Evolutionary conservation across 1,139 yeast species (phyloP), one percentile per base, ranked within the genome.

Genomic region (Hanseniaspora gamundiae): DNA sequence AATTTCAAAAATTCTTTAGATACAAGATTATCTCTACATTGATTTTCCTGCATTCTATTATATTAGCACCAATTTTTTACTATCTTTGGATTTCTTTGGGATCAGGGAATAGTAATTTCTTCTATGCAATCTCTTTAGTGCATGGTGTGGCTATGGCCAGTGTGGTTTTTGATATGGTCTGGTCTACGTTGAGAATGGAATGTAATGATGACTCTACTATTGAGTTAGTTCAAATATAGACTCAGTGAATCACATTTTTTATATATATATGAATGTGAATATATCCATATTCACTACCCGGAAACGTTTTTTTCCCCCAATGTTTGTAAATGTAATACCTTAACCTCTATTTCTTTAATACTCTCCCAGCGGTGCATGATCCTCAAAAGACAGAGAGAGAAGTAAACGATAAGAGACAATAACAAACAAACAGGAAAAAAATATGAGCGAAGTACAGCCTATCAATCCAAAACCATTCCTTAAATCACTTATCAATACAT

Each of bases 31-130:
- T 73, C 5, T 66, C 73, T 5, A 58, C 62, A 2, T 55, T 76
- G 41, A 63, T 73, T 11, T 59, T 75, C 43, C 50, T 74, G 9
- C 77, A 74, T 51, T 66, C 77, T 16, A 56, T 71, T 2, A 65
- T 80, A 2, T 69, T 91, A 42, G 78, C 94, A 2, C 97, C 97
- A 0, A 80, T 87, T 10, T 91, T 91, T 60, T 87, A 87, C 66
- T 87, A 86, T 60, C 73, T 93, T 51, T 91, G 99, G 99, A 85
- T 91, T 52, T 84, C 82, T 45, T 70, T 86, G 48, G 96, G 96
- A 13, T 86, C 93, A 27, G 99, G 97, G 22, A 91, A 91, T 65
- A 80, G 96, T 49, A 91, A 91, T 64, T 91, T 91, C 68, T 91
- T 87, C 67, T 91, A 88, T 66, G 95, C 97, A 43, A 83, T 91